Percentiles rank a stretch among this genome's conserved stretches.
Evolutionary conservation across 108 stramenopile species (phyloP).

Genomic region (Chaetoceros tenuissimus): DNA sequence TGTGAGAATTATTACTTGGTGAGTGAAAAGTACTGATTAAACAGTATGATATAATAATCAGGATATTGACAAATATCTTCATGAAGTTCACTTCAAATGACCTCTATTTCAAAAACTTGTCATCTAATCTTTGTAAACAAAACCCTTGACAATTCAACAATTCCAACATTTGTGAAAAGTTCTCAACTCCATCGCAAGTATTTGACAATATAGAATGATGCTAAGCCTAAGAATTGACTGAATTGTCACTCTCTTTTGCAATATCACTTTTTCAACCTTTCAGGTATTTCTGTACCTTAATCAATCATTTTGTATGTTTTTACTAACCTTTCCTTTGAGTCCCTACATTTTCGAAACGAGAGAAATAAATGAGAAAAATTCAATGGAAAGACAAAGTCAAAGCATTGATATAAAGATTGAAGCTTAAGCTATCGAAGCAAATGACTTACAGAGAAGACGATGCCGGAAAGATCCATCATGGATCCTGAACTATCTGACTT

Average conservation of each 20-base stretch:
- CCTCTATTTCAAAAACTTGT: constrained; percentile 1
- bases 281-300: no score
- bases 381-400: constrained; percentile 3
- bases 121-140: neutral
- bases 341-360: no score
- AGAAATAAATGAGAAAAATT: neutral
- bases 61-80: neutral
- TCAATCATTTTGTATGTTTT: no score
- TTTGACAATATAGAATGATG: no score
- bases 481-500: constrained; percentile 1
- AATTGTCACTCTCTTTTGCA: no score
- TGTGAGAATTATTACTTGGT: neutral
- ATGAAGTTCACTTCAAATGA: neutral
- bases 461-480: constrained; percentile 27
- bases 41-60: neutral
- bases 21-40: neutral
- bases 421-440: neutral
- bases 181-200: no score
- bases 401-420: no score
- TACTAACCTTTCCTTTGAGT: neutral
- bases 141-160: neutral
- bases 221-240: no score
- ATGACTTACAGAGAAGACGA: constrained; percentile 23
- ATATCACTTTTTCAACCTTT: no score
- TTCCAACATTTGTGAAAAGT: no score